Evolutionary conservation across 257 asterid genomes (phyloP), one percentile per base, ranked within the genome.

Genomic region (Eucommia ulmoides): DNA sequence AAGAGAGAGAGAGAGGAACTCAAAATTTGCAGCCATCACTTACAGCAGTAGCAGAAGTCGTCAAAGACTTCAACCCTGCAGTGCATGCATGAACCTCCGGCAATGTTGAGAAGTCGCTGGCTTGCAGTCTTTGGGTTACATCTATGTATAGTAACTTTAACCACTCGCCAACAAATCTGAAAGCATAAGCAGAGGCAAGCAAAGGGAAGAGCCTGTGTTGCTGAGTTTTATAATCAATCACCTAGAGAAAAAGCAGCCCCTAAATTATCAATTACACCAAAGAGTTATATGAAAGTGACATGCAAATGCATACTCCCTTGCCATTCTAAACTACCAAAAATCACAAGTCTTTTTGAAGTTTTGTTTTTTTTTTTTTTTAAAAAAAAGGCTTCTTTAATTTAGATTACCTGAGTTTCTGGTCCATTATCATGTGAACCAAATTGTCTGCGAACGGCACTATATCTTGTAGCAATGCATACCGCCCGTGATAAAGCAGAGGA

Each of bases 41-140:
- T 81, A 86, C 98, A 66, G 98, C 96, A 59, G 98, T 91, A 52
- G 54, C 75, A 62, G 94, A 45, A 50, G 98, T 91, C 20, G 98
- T 91, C 76, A 91, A 70, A 56, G 98, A 91, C 76, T 91, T 91
- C 84, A 91, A 71, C 63, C 98, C 98, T 18, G 98, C 98, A 45
- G 98, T 91, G 72, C 98, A 91, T 55, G 98, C 95, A 70, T 91
- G 98, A 58, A 63, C 95, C 70, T 91, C 96, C 4, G 96, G 95
- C 86, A 91, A 69, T 47, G 95, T 91, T 47, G 96, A 77, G 69
- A 75, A 91, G 71, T 91, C 96, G 60, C 66, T 75, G 61, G 81
- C 83, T 64, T 77, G 81, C 71, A 91, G 68, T 61, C 84, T 81
- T 74, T 72, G 73, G 23, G 79, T 78, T 46, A 91, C 99, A 76